Evolutionary conservation across 2,329 filamentous ascomycete species (phyloP), one percentile per base, ranked within the genome.

Genomic region (Fusarium proliferatum): DNA sequence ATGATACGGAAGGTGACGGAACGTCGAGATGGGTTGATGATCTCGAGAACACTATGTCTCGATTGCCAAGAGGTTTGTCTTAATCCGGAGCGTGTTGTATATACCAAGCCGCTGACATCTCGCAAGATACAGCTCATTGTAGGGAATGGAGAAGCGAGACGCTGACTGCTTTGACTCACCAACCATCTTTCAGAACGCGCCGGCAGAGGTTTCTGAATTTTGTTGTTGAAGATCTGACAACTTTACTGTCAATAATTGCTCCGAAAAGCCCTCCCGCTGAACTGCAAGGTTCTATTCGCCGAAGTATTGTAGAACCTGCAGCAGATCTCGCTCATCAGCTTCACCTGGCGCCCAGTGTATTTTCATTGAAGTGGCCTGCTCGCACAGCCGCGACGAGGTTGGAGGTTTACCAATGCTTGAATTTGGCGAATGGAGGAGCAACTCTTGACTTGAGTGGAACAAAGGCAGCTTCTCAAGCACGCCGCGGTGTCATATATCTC

Each of bases 131-230:
- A 46, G 79, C 76, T 36, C 81, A 81, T 28, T 82, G 80, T 55
- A 79, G 82, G 51, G 78, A 81, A 73, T 83, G 82, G 82, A 79
- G 82, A 55, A 79, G 80, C 68, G 82, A 83, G 59, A 83, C 82
- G 11, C 78, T 83, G 48, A 78, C 75, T 28, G 80, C 82, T 13
- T 57, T 83, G 61, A 79, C 79, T 30, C 78, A 73, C 49, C 81
- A 82, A 53, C 61, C 78, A 30, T 33, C 66, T 9, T 83, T 83
- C 76, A 80, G 79, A 63, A 52, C 74, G 13, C 74, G 80, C 42
- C 72, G 80, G 19, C 58, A 76, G 43, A 69, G 76, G 38, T 79
- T 81, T 64, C 61, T 82, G 17, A 69, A 72, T 33, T 60, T 79
- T 16, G 67, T 83, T 33, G 72, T 80, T 13, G 81, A 82, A n/a